phyloP scores from a whole-genome alignment of 2,329 filamentous ascomycete species.

The Colletotrichum eremochloae region DNA sequence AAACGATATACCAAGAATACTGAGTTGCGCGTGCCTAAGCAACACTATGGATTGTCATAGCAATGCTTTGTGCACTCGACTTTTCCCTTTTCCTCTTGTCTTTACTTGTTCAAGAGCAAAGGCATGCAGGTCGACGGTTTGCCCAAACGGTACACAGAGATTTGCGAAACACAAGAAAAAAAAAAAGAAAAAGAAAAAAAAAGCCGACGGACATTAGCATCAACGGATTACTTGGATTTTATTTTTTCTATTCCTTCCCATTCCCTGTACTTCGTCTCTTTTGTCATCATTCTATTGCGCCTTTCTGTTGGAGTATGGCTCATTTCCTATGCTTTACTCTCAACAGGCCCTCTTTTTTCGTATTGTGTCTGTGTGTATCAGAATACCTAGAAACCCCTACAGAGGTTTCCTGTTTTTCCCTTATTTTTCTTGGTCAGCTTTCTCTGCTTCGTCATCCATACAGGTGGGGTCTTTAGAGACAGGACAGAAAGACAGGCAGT shows the following conservation, averaged over 20 bases:
- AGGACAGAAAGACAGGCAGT: background rate
- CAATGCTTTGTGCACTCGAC: background rate
- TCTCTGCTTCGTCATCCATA: background rate
- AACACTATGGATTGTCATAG: background rate
- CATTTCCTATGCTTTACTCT: background rate
- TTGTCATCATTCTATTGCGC: background rate
- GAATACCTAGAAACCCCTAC: conserved; percentile 32
- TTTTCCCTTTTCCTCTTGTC: background rate
- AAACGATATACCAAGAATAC: background rate
- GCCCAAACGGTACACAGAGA: background rate
- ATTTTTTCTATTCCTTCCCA: background rate
- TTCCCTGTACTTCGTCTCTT: background rate
- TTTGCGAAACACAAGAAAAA: conserved; percentile 2
- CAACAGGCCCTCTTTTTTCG: background rate
- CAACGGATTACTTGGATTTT: background rate
- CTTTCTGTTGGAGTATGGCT: background rate
- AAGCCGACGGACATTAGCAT: background rate
- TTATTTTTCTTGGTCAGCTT: background rate
- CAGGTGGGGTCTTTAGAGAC: background rate
- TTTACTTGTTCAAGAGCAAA: background rate
- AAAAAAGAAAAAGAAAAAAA: background rate
- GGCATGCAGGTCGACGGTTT: background rate
- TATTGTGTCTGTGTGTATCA: conserved; percentile 6
- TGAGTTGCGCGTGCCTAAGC: background rate
- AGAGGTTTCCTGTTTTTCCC: conserved; percentile 8